Conservation (phyloP, 2,329 filamentous ascomycete species). For the Mycogone perniciosa region DNA sequence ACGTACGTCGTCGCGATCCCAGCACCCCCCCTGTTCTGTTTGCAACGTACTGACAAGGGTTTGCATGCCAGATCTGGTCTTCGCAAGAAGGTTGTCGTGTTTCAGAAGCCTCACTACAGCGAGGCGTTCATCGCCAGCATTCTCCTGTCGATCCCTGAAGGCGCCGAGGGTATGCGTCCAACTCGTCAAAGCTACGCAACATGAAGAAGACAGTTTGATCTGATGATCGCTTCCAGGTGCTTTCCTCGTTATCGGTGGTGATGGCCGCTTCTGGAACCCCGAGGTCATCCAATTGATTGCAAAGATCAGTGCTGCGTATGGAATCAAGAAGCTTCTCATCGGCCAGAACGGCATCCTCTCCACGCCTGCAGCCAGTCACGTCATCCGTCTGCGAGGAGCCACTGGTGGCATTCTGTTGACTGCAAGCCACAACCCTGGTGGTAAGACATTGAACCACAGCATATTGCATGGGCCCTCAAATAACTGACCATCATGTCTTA, state of each 20-base stretch:
- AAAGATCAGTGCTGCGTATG: constrained; percentile 93
- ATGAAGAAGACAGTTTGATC: background rate
- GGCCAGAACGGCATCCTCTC: constrained; percentile 95
- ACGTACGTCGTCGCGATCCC: constrained; percentile 63
- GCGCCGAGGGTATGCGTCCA: constrained; percentile 58
- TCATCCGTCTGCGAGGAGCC: constrained; percentile 90
- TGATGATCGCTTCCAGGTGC: constrained; percentile 40
- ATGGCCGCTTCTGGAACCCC: constrained; percentile 95
- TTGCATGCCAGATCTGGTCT: constrained; percentile 71
- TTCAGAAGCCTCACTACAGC: constrained; percentile 92
- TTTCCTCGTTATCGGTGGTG: constrained; percentile 93
- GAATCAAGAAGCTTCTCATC: constrained; percentile 97
- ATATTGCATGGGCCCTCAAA: background rate
- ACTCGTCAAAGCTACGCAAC: background rate
- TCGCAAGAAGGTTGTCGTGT: constrained; percentile 97
- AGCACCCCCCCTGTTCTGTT: constrained; percentile 2
- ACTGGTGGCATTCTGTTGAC: constrained; percentile 96
- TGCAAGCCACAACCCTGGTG: constrained; percentile 96
- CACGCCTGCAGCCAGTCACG: constrained; percentile 89
- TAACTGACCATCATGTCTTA: too few species aligned
- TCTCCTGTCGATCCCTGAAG: constrained; percentile 92
- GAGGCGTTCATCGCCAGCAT: constrained; percentile 94
- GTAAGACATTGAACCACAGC: constrained; percentile 45
- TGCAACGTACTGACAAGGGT: constrained; percentile 7
- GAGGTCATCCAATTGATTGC: constrained; percentile 95